These are phyloP conservation scores for Epichloe sp. DNA, from an alignment of 2,329 filamentous ascomycete species.

Conservation along the genomic window DNA sequence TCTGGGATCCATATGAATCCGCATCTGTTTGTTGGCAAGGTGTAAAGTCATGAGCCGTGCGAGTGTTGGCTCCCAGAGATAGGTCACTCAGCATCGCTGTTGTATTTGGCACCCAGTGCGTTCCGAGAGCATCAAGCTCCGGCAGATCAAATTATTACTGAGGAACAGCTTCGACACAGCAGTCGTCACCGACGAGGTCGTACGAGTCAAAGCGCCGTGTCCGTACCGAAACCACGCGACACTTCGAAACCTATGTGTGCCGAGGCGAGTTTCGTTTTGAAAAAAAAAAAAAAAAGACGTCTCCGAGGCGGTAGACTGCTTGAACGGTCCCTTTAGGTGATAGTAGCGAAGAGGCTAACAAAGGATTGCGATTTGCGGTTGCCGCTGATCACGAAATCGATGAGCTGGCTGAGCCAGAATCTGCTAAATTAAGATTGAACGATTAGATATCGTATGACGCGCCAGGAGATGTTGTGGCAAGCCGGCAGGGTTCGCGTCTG, in stretches of 20 bases:
- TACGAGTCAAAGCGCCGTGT: not conserved
- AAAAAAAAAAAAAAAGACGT: not conserved
- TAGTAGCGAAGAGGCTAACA: not conserved
- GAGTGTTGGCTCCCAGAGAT: conserved; percentile 41
- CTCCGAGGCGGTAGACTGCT: not conserved
- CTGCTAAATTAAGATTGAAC: conserved; percentile 3
- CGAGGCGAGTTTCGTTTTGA: not conserved
- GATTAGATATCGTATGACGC: conserved; percentile 6
- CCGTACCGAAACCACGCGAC: not conserved
- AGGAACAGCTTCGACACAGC: not conserved
- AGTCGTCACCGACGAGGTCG: conserved; percentile 8
- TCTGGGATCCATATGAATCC: conserved; percentile 18
- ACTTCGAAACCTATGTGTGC: not conserved
- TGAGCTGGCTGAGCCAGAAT: not conserved
- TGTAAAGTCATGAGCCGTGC: conserved; percentile 46
- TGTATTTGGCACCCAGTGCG: conserved; percentile 13
- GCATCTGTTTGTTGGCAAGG: conserved; percentile 26
- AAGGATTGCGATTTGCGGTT: not conserved
- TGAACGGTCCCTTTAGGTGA: not conserved
- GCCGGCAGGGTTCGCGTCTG: conserved; percentile 9
- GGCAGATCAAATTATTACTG: conserved; percentile 1
- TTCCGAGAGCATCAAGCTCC: conserved; percentile 18
- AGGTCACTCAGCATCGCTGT: conserved; percentile 28
- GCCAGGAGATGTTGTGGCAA: conserved; percentile 10
- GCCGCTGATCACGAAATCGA: not conserved